phyloP scores from a whole-genome alignment of 345 rosid genomes.

The Brassica juncea region DNA sequence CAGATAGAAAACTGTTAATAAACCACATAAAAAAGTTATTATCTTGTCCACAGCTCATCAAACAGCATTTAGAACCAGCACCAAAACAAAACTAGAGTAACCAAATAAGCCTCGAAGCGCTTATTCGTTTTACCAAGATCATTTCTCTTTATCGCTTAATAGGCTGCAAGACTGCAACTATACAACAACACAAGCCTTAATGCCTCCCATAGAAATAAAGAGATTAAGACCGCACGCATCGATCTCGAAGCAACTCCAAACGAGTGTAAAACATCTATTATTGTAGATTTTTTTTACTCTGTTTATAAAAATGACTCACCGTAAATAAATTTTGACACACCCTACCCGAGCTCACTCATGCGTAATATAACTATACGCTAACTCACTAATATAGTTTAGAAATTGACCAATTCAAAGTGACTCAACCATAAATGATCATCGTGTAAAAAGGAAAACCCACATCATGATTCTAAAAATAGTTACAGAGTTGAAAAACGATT shows the following conservation, averaged over 20 bases:
- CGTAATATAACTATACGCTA: slow-evolving; percentile 1
- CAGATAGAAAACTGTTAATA: background rate
- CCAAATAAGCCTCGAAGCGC: background rate
- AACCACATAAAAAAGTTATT: background rate
- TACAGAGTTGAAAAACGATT: background rate
- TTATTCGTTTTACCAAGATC: background rate
- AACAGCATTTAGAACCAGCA: background rate
- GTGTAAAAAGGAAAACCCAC: background rate
- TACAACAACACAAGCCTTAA: background rate
- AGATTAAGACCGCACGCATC: background rate
- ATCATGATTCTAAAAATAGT: background rate
- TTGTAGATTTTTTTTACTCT: background rate
- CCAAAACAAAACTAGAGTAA: background rate
- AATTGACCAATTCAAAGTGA: slow-evolving; percentile 8
- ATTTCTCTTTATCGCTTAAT: background rate
- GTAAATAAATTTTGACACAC: slow-evolving; percentile 9
- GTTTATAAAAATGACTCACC: background rate
- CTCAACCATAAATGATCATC: background rate
- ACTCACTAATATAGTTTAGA: background rate
- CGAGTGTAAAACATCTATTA: background rate
- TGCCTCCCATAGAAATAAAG: background rate
- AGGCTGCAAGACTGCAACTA: background rate
- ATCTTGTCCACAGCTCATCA: background rate
- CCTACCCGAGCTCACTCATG: background rate
- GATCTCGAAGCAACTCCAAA: background rate